phyloP scores from a whole-genome alignment of 805 yeast species.

The Metschnikowia colocasiae region DNA sequence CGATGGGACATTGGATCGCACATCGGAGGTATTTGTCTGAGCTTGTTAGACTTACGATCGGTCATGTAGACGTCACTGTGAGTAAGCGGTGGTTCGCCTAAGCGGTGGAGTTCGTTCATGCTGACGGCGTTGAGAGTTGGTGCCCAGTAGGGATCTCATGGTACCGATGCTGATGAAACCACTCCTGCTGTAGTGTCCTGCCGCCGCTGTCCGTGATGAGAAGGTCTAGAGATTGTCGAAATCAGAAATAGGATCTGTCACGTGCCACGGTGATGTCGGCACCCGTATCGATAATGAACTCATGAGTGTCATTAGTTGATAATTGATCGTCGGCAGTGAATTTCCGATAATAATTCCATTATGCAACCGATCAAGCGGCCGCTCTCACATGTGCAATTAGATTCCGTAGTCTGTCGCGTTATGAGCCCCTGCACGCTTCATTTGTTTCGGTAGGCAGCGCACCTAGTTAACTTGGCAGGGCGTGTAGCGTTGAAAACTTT shows the following conservation, averaged over 20 bases:
- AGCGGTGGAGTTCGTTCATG: too few species aligned
- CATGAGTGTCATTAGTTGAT: not conserved
- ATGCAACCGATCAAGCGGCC: not conserved
- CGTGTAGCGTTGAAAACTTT: not conserved
- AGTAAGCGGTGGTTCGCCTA: too few species aligned
- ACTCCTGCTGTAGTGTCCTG: too few species aligned
- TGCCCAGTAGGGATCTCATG: too few species aligned
- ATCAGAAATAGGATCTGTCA: not conserved
- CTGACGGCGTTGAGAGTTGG: too few species aligned
- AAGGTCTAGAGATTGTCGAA: not conserved
- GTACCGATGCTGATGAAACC: too few species aligned
- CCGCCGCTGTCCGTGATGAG: not conserved
- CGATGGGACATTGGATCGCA: too few species aligned
- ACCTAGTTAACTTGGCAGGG: not conserved
- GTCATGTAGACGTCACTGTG: too few species aligned
- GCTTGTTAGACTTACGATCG: too few species aligned
- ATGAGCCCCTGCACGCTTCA: not conserved
- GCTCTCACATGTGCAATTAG: too few species aligned
- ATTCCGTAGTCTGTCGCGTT: not conserved
- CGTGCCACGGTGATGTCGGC: not conserved
- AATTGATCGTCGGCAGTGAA: not conserved
- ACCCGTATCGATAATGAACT: not conserved
- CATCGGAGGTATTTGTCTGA: too few species aligned
- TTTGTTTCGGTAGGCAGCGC: not conserved
- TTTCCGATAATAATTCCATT: not conserved